A percentile compares a stretch with the other conserved stretches of the same genome.
phyloP scores from a whole-genome alignment of 192 early-diverging fungal species.

The Entophlyctis luteolus region DNA sequence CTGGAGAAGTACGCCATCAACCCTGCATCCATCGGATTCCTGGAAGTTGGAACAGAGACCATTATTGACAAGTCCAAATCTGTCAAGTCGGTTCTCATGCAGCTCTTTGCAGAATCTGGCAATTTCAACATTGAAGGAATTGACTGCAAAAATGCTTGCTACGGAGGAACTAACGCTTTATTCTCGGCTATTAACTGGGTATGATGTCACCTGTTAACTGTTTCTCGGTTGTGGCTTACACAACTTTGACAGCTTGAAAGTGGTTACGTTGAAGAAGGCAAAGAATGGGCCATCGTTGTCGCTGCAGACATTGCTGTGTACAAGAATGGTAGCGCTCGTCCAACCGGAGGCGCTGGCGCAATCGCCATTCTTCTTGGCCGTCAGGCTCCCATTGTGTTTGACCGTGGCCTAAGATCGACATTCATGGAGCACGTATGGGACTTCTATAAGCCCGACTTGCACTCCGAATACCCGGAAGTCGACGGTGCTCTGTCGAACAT shows the following conservation, averaged over 20 bases:
- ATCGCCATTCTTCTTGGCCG: conserved; percentile 89
- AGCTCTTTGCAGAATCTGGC: conserved; percentile 81
- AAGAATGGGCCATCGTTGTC: conserved; percentile 48
- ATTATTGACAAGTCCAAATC: conserved; percentile 99
- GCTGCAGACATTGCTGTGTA: conserved; percentile 98
- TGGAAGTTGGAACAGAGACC: conserved; percentile 98
- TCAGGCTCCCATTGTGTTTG: conserved; percentile 90
- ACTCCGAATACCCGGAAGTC: conserved; percentile 94
- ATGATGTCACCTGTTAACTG: not conserved
- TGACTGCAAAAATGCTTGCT: conserved; percentile 98
- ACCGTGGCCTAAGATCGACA: conserved; percentile 78
- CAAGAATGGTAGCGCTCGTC: conserved; percentile 82
- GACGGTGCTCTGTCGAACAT: conserved; percentile 91
- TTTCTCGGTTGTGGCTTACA: too few species aligned
- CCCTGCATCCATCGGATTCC: conserved; percentile 80
- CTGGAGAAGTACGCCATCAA: conserved; percentile 89
- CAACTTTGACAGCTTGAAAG: conserved; percentile 74
- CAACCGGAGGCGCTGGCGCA: conserved; percentile 90
- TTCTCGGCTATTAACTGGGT: conserved; percentile 96
- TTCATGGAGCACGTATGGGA: conserved; percentile 98
- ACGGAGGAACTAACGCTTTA: conserved; percentile 93
- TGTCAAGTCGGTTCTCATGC: conserved; percentile 95
- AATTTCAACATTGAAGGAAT: conserved; percentile 95
- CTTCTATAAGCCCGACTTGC: conserved; percentile 98
- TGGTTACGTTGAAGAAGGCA: conserved; percentile 87